A percentile compares a stretch with the other conserved stretches of the same genome.
Evolutionary conservation across 306 rosid species (phyloP).

Genomic region (Carpinus viminea): DNA sequence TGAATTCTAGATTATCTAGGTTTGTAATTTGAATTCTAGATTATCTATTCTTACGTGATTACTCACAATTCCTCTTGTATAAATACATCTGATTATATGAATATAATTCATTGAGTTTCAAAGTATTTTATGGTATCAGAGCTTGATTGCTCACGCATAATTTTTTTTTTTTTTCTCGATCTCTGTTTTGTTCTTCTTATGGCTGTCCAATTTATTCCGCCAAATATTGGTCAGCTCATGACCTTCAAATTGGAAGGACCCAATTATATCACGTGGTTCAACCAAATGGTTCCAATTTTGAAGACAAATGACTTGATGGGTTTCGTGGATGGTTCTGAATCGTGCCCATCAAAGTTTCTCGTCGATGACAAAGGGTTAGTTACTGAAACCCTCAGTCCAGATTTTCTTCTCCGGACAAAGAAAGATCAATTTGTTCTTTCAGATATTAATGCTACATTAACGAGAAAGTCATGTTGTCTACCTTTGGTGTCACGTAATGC

Average conservation of each 20-base stretch:
- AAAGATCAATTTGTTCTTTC: neutral
- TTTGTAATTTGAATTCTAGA: no score
- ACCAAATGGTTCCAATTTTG: neutral
- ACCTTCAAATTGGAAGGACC: neutral
- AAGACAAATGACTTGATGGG: neutral
- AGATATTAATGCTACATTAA: neutral
- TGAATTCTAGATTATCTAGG: no score
- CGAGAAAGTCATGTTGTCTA: neutral
- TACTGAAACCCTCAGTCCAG: neutral
- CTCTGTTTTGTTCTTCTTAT: no score
- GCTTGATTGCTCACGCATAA: no score
- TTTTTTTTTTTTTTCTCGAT: no score
- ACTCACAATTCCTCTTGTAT: no score
- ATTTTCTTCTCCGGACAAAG: neutral
- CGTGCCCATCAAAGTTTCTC: neutral
- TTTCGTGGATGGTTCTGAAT: neutral
- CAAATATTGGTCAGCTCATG: neutral
- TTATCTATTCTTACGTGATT: no score
- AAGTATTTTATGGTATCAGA: no score
- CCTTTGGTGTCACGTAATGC: neutral
- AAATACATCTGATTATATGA: no score
- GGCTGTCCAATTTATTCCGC: no score
- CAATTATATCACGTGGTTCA: neutral
- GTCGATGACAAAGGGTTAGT: neutral
- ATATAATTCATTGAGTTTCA: no score